Base-by-base conservation (phyloP, 2,329 filamentous ascomycete species). In the Pseudopyricularia javanii region DNA sequence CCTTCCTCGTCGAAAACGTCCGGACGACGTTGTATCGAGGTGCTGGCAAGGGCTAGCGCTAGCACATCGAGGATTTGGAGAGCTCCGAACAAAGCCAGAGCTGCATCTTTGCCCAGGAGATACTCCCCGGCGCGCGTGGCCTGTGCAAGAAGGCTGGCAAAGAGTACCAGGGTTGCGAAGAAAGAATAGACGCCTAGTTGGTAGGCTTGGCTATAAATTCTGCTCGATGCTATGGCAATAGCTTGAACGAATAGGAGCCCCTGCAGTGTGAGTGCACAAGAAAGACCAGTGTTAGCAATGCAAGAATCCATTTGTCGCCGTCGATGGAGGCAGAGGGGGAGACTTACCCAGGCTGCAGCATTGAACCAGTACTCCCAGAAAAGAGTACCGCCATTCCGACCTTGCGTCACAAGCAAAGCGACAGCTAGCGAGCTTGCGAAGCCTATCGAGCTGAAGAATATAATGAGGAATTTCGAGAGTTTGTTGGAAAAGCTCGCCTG, bases 1-100 rank as follows among this genome's bases (percentile, higher is more conserved):
- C 73, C 80, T 37, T 82, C 64, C 4, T 47, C 56, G 59, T 74
- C 70, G 60, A 74, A 87, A 17, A 90, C 80, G 52, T 82, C 73
- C 3, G 86, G 86, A 11, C 86, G 75, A 45, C 86, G 76, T 4
- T 83, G 84, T 14, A 89, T 68, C 1, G 74, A 72, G 12, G 84
- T 56, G 57, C 75, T 75, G 15, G 71, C 66, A 47, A 77, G 57
- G 14, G 68, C 65, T 17, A 80, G 65, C n/a, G 66, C 60, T n/a
- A 79, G 30, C 14, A 70, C 64, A 11, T 70, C 62, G 8, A 63
- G 64, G 20, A 80, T 61, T 54, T 81, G 77, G 2, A 68, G 64
- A 1, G 72, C 62, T 33, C 79, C 72, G 14, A 83, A 66, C 1
- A 66, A 63, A 28, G 77, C 68, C 17, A 71, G 64, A 4, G 59